These are phyloP conservation scores for Arthrinium phaeospermum DNA, from an alignment of 2,329 filamentous ascomycete genomes.

Conservation along the genomic window DNA sequence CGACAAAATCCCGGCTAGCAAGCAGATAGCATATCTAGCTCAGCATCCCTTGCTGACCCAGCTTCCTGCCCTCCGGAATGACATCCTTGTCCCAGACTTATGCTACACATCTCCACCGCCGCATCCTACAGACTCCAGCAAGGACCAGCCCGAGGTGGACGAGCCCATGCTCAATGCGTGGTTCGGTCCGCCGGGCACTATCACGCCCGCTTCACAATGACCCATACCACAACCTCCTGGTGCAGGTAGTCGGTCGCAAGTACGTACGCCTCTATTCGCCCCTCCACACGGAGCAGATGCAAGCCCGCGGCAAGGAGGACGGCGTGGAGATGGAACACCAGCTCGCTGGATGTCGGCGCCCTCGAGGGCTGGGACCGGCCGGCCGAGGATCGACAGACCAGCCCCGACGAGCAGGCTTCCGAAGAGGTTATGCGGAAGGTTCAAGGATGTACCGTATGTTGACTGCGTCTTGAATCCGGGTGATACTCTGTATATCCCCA, in stretches of 20 bases:
- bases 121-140: conserved; percentile 47
- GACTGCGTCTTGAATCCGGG: conserved; percentile 83
- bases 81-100: conserved; percentile 83
- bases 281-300: conserved; percentile 59
- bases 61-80: conserved; percentile 75
- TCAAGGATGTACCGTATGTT: conserved; percentile 67
- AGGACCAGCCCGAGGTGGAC: conserved; percentile 49
- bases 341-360: conserved; percentile 74
- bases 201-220: conserved; percentile 95
- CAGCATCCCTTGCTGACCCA: conserved; percentile 89
- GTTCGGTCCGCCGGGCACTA: conserved; percentile 87
- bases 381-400: conserved; percentile 4
- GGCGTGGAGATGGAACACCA: conserved; percentile 95
- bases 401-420: conserved; percentile 24
- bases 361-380: conserved; percentile 64
- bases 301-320: conserved; percentile 66
- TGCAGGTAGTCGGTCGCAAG: conserved; percentile 88
- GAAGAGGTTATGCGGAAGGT: conserved; percentile 42
- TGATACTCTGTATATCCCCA: conserved; percentile 86
- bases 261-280: conserved; percentile 91
- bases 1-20: neutral
- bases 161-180: conserved; percentile 84
- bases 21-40: conserved; percentile 78
- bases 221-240: conserved; percentile 89
- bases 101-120: conserved; percentile 75